Evolutionary conservation across 176 grass and related monocot genomes (phyloP).

Genomic region (Elaeis guineensis): DNA sequence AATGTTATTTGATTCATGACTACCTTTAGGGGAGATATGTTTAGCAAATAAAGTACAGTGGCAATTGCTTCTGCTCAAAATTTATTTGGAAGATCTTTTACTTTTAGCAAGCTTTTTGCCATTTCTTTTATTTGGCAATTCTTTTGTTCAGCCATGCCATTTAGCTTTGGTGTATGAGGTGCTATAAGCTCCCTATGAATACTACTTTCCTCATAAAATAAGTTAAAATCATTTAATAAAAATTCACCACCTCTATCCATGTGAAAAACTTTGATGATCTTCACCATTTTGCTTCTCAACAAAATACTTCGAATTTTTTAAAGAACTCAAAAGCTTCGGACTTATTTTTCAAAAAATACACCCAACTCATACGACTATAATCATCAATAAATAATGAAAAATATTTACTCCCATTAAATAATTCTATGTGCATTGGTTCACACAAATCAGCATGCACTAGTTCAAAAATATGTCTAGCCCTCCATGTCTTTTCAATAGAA

Average conservation of each 20-base stretch:
- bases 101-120: background rate
- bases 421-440: too few species aligned
- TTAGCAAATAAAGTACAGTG: background rate
- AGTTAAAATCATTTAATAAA: background rate
- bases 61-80: too few species aligned
- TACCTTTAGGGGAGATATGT: background rate
- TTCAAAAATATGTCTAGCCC: too few species aligned
- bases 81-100: background rate
- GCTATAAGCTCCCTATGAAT: background rate
- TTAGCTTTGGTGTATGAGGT: background rate
- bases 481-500: too few species aligned
- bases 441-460: too few species aligned
- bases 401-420: too few species aligned
- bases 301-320: too few species aligned
- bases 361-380: too few species aligned
- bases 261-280: background rate
- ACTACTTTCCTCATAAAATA: background rate
- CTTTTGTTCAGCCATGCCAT: background rate
- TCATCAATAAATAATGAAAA: too few species aligned
- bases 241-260: background rate
- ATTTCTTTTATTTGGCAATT: background rate
- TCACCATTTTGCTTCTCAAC: too few species aligned
- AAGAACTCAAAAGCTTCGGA: too few species aligned
- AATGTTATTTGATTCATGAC: background rate
- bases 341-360: too few species aligned